phyloP scores from a whole-genome alignment of 129 eudicot species.

The Sambucus nigra region DNA sequence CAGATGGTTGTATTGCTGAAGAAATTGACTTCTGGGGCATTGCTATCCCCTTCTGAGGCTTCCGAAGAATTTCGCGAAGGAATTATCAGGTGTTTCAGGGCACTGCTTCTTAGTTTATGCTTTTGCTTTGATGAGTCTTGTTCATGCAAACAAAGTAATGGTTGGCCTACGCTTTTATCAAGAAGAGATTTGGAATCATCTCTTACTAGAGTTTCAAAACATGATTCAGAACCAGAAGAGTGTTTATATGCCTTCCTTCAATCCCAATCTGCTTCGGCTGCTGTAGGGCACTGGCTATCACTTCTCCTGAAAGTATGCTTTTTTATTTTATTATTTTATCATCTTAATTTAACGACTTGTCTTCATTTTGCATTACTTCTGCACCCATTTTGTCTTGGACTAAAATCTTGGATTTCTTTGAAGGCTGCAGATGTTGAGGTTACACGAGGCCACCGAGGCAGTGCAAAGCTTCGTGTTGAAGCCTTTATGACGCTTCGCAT shows the following conservation, averaged over 20 bases:
- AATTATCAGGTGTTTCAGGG: slow-evolving; percentile 73
- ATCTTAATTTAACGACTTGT: too few relatives aligned
- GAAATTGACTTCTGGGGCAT: slow-evolving; percentile 77
- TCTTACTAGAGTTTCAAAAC: slow-evolving; percentile 6
- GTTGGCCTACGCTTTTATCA: slow-evolving; percentile 40
- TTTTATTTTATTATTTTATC: too few relatives aligned
- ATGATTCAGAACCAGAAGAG: slow-evolving; percentile 23
- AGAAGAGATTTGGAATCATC: slow-evolving; percentile 19
- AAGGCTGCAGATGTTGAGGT: slow-evolving; percentile 89
- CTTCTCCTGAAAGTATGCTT: slow-evolving; percentile 70
- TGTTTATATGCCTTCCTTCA: slow-evolving; percentile 77
- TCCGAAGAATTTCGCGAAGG: slow-evolving; percentile 96
- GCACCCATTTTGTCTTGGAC: slow-evolving; percentile 3
- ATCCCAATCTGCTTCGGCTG: slow-evolving; percentile 68
- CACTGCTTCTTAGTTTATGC: slow-evolving; percentile 40
- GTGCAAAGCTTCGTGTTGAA: slow-evolving; percentile 74
- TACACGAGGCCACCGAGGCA: slow-evolving; percentile 73
- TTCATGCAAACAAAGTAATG: slow-evolving; percentile 47
- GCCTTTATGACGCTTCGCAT: slow-evolving; percentile 72
- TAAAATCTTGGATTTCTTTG: slow-evolving; percentile 5
- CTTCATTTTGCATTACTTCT: slow-evolving; percentile 1
- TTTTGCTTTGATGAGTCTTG: slow-evolving; percentile 60
- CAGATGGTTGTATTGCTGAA: slow-evolving; percentile 73
- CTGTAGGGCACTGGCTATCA: slow-evolving; percentile 92
- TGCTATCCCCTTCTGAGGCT: slow-evolving; percentile 79